These are phyloP conservation scores for Senna tora DNA, from an alignment of 306 rosid genomes.

Conservation along the genomic window DNA sequence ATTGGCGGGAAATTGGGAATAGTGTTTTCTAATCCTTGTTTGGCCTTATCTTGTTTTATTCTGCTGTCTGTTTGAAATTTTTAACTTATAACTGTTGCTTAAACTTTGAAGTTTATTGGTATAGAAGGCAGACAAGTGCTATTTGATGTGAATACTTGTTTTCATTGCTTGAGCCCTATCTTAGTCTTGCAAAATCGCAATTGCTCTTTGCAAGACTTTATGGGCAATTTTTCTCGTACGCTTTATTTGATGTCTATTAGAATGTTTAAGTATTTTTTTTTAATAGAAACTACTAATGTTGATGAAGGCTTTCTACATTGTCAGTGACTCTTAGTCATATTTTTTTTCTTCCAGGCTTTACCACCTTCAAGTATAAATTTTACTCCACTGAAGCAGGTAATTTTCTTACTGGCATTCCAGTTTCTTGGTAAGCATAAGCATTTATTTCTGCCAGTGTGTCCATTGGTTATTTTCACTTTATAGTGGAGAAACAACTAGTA, in stretches of 20 bases:
- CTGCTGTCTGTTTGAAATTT: slow-evolving; percentile 16
- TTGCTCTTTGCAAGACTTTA: neutral
- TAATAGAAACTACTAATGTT: neutral
- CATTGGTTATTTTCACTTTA: neutral
- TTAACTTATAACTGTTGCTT: neutral
- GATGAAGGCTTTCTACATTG: neutral
- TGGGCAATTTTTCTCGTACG: slow-evolving; percentile 15
- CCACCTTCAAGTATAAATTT: slow-evolving; percentile 77
- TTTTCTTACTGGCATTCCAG: slow-evolving; percentile 14
- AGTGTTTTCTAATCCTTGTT: neutral
- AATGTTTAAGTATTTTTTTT: no score
- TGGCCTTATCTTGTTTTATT: neutral
- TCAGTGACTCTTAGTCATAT: slow-evolving; percentile 21
- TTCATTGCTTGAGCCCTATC: neutral
- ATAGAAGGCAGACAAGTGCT: neutral
- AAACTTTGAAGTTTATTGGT: slow-evolving; percentile 13
- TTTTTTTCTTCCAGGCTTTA: slow-evolving; percentile 69
- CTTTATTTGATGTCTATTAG: neutral
- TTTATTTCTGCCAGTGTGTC: slow-evolving; percentile 19
- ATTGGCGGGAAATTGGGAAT: neutral
- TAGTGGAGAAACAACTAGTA: neutral
- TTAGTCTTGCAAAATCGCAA: neutral
- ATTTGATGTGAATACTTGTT: slow-evolving; percentile 16
- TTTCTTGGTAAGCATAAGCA: slow-evolving; percentile 16
- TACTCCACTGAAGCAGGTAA: slow-evolving; percentile 87